Evolutionary conservation across 768 basidiomycete species (phyloP).

Genomic region (Astraeus odoratus): DNA sequence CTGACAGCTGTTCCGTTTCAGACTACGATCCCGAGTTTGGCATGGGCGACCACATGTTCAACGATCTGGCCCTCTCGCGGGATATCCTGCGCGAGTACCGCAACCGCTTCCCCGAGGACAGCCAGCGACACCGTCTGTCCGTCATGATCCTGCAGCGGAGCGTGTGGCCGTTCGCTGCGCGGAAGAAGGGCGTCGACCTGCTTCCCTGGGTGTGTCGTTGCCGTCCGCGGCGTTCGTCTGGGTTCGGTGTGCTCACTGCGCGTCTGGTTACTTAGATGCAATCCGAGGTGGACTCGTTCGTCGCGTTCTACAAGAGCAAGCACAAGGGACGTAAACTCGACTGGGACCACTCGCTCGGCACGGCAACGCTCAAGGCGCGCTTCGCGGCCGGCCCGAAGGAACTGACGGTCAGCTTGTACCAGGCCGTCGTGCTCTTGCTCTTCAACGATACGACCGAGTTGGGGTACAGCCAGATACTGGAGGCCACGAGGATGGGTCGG

Average conservation of each 20-base stretch:
- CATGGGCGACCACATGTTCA: constrained; percentile 94
- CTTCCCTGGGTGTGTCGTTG: constrained; percentile 41
- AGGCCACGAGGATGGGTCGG: constrained; percentile 68
- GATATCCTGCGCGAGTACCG: constrained; percentile 69
- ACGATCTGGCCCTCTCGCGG: constrained; percentile 71
- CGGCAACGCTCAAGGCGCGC: constrained; percentile 62
- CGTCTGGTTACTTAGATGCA: constrained; percentile 52
- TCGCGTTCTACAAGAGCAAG: constrained; percentile 66
- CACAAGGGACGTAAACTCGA: constrained; percentile 72
- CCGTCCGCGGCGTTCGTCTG: neutral
- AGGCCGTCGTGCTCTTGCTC: constrained; percentile 76
- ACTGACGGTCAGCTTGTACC: constrained; percentile 84
- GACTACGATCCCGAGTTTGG: constrained; percentile 96
- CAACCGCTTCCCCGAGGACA: constrained; percentile 32
- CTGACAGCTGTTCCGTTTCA: constrained; percentile 24
- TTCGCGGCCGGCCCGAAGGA: constrained; percentile 76
- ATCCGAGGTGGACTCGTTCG: constrained; percentile 54
- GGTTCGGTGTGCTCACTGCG: constrained; percentile 2
- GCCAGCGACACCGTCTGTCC: constrained; percentile 43
- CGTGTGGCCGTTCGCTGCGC: constrained; percentile 75
- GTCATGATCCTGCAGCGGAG: constrained; percentile 85
- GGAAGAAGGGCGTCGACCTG: constrained; percentile 44
- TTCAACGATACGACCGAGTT: constrained; percentile 70
- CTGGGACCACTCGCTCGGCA: constrained; percentile 86
- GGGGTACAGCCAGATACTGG: constrained; percentile 59